Percentiles rank a stretch among this genome's conserved stretches.
Evolutionary conservation across 179 eudicot genomes (phyloP).

Genomic region (Beta corolliflora): DNA sequence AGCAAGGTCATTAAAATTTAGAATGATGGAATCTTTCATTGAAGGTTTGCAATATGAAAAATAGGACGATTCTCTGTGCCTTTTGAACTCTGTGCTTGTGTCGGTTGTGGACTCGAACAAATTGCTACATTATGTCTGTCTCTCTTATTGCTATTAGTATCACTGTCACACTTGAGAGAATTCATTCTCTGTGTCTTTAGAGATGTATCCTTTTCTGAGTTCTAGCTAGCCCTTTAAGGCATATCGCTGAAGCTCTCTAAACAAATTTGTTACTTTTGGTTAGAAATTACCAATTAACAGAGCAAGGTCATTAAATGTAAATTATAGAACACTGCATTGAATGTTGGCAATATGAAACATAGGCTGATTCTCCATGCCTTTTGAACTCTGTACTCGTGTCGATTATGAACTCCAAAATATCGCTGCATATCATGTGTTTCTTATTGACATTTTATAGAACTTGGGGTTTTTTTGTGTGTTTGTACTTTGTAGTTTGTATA

Average conservation of each 20-base stretch:
- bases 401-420: slow-evolving; percentile 22
- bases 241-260: too few species aligned
- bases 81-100: neutral
- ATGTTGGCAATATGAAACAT: slow-evolving; percentile 23
- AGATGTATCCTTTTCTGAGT: too few species aligned
- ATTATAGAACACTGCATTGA: slow-evolving; percentile 27
- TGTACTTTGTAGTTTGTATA: too few species aligned
- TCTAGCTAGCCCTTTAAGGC: too few species aligned
- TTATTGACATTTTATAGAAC: too few species aligned
- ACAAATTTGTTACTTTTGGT: neutral
- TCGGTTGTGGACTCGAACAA: neutral
- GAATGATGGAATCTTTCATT: neutral
- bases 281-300: slow-evolving; percentile 16
- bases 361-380: slow-evolving; percentile 24
- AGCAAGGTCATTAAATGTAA: slow-evolving; percentile 14
- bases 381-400: slow-evolving; percentile 5
- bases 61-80: neutral
- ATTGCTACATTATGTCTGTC: too few species aligned
- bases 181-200: too few species aligned
- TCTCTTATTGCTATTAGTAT: neutral
- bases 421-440: neutral
- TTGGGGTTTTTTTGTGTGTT: too few species aligned
- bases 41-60: neutral
- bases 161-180: too few species aligned
- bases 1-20: neutral